These are phyloP conservation scores for Euphorbia pulcherrima DNA, from an alignment of 345 rosid species.

Conservation along the genomic window DNA sequence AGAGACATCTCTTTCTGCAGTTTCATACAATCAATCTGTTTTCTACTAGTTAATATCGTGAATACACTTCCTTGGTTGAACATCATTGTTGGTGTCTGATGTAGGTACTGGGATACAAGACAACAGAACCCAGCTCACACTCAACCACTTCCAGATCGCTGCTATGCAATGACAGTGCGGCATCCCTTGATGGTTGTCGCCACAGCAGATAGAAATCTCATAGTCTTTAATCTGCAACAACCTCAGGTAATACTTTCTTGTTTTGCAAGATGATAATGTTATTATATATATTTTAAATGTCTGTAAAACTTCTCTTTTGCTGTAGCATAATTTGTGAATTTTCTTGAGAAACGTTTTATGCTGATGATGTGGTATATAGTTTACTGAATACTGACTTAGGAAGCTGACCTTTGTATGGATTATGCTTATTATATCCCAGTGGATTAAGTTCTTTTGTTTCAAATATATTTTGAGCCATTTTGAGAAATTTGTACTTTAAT, in stretches of 20 bases:
- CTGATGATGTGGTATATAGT: background rate
- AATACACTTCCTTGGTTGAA: background rate
- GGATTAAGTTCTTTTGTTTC: background rate
- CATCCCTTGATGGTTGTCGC: constrained; percentile 96
- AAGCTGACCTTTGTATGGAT: background rate
- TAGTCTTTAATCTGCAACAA: constrained; percentile 75
- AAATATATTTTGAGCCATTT: background rate
- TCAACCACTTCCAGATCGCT: constrained; percentile 93
- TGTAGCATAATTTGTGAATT: background rate
- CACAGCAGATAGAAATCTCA: constrained; percentile 89
- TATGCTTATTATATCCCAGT: background rate
- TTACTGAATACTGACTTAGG: background rate
- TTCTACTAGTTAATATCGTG: background rate
- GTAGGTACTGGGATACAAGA: constrained; percentile 92
- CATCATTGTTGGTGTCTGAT: background rate
- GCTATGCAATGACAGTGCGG: constrained; percentile 75
- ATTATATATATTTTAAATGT: background rate
- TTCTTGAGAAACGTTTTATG: background rate
- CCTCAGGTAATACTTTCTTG: constrained; percentile 63
- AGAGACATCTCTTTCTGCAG: background rate
- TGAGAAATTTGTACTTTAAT: background rate
- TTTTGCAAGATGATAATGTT: constrained; percentile 4
- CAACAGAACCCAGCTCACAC: constrained; percentile 82
- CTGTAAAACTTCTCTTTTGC: background rate
- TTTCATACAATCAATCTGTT: background rate